A percentile compares a stretch with the other conserved stretches of the same genome.
phyloP scores from a whole-genome alignment of 805 yeast genomes.

The Starmerella geochares region DNA sequence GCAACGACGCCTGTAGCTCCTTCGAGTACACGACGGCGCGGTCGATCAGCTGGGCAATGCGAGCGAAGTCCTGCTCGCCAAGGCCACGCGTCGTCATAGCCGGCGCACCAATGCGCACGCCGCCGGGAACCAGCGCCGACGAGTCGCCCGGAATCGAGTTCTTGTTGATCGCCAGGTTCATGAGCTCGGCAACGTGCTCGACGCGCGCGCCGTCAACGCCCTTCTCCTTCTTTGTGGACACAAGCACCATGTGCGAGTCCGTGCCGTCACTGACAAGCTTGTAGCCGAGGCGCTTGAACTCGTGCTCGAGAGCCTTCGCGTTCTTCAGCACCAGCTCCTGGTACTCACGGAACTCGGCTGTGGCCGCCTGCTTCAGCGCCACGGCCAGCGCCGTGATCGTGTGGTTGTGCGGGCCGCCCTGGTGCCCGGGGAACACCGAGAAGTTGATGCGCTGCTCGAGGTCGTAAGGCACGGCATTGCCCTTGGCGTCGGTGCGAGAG shows the following conservation, averaged over 20 bases:
- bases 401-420: slow-evolving; percentile 99
- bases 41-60: slow-evolving; percentile 72
- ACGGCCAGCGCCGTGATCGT: slow-evolving; percentile 96
- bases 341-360: slow-evolving; percentile 84
- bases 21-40: slow-evolving; percentile 66
- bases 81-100: slow-evolving; percentile 98
- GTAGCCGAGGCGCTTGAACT: slow-evolving; percentile 63
- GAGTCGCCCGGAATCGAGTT: slow-evolving; percentile 97
- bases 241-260: slow-evolving; percentile 92
- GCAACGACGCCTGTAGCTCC: slow-evolving; percentile 65
- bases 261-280: slow-evolving; percentile 88
- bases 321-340: slow-evolving; percentile 80
- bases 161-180: slow-evolving; percentile 92
- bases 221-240: slow-evolving; percentile 68
- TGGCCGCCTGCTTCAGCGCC: slow-evolving; percentile 85
- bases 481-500: slow-evolving; percentile 80
- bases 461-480: slow-evolving; percentile 82
- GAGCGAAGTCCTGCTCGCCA: slow-evolving; percentile 73
- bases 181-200: slow-evolving; percentile 86
- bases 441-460: slow-evolving; percentile 92
- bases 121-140: slow-evolving; percentile 93
- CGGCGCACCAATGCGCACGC: slow-evolving; percentile 95
- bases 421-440: slow-evolving; percentile 99
- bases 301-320: slow-evolving; percentile 71
- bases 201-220: slow-evolving; percentile 94